Evolutionary conservation across 1,284 basidiomycete species (phyloP), one percentile per base, ranked within the genome.

Genomic region (Mycena sp.): DNA sequence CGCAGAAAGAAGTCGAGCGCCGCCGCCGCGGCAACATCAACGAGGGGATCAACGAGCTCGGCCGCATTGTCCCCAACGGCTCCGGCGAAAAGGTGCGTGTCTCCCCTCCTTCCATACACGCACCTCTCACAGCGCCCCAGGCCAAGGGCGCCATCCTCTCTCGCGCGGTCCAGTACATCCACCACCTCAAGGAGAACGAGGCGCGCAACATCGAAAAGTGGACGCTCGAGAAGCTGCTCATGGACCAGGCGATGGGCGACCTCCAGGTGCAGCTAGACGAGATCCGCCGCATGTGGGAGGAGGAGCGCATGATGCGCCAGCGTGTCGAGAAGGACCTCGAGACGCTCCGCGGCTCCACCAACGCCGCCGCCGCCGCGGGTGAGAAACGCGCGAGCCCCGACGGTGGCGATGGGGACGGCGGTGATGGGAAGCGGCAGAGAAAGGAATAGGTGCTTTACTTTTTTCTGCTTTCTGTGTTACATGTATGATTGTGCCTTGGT

Each of bases 1-100:
- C 25, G 58, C 74, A 97, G 94, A 98, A 98, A 92, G 96, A 98
- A 78, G 96, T 98, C 12, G 96, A 99, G 78, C 92, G 96, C 61
- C 87, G 95, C 45, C 90, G 96, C 53, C 85, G 96, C 59, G 93
- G 95, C 19, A 96, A 95, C 71, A 98, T 99, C 80, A 97, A 97
- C 76, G 93, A 96, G 65, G 96, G 96, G 0, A 98, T 99, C 80
- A 95, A 92, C 74, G 92, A 95, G 73, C 88, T 99, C 25, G 91
- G 93, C 1, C 86, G 90, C 9, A 94, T 96, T 70, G 91, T 98
- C 2, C 96, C 96, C 7, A 92, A 89, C 67, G 92, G 90, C 45
- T 90, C 91, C 0, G 92, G 93, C 51, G 94, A 95, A 76, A 95
- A 96, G 71, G n/a, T n/a, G n/a, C n/a, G n/a, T n/a, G n/a, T n/a